These are phyloP conservation scores for Coemansia asiatica DNA, from an alignment of 192 early-diverging fungal species.

Conservation along the genomic window DNA sequence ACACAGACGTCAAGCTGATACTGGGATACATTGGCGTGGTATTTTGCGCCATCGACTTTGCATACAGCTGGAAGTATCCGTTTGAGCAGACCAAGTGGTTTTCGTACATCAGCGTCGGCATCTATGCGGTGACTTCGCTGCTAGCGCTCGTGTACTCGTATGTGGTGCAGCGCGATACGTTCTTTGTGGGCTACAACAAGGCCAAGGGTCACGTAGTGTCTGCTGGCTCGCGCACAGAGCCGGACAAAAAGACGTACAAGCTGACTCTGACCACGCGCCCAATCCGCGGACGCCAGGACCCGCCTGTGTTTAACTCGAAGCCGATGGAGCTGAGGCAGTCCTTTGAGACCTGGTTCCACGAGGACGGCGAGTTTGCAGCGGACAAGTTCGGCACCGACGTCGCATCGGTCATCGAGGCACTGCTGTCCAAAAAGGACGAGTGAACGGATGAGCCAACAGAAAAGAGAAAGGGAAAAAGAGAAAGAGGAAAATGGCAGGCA, in stretches of 20 bases:
- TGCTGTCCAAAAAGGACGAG: constrained; percentile 55
- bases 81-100: constrained; percentile 65
- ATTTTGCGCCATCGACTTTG: constrained; percentile 71
- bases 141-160: constrained; percentile 61
- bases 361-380: constrained; percentile 62
- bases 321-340: constrained; percentile 55
- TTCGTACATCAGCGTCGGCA: constrained; percentile 59
- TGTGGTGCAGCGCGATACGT: constrained; percentile 64
- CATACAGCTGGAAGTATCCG: constrained; percentile 67
- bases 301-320: constrained; percentile 48
- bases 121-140: constrained; percentile 52
- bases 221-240: constrained; percentile 55
- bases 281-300: constrained; percentile 55
- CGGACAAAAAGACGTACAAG: constrained; percentile 58
- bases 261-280: constrained; percentile 57
- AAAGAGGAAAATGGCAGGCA: background rate
- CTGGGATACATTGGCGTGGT: constrained; percentile 75
- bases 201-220: constrained; percentile 59
- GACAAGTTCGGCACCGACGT: constrained; percentile 60
- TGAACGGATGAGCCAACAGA: constrained; percentile 1
- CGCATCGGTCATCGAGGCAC: constrained; percentile 49
- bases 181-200: constrained; percentile 66
- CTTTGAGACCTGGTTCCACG: constrained; percentile 66
- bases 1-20: constrained; percentile 78
- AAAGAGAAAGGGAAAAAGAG: background rate